Evolutionary conservation across 257 asterid genomes (phyloP).

Genomic region (Solanum pennellii): DNA sequence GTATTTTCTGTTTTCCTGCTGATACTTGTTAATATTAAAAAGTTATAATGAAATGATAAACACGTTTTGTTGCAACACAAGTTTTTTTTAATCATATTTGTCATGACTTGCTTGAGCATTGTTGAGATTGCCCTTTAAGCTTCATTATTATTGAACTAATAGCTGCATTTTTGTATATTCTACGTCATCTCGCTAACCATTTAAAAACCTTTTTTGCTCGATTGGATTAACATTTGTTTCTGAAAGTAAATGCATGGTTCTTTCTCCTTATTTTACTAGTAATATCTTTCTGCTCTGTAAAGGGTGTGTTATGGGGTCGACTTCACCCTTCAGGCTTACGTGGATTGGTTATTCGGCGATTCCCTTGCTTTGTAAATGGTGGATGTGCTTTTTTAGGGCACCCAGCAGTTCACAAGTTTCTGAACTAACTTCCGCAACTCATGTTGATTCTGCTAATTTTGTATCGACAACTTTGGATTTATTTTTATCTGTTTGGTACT

Average conservation of each 20-base stretch:
- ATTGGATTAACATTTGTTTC: background rate
- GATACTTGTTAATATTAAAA: background rate
- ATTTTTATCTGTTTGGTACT: background rate
- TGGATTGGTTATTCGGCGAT: background rate
- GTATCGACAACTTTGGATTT: background rate
- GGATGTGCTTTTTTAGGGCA: background rate
- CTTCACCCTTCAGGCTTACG: background rate
- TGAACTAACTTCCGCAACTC: background rate
- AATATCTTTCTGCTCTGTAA: background rate
- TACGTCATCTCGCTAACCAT: background rate
- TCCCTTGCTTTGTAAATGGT: background rate
- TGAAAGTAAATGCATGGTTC: background rate
- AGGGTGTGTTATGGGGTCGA: background rate
- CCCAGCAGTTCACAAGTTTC: background rate
- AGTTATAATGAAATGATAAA: background rate
- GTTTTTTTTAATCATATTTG: background rate
- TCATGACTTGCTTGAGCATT: background rate
- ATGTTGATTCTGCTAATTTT: background rate
- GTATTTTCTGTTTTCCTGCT: background rate
- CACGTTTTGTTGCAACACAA: background rate
- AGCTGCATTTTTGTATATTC: background rate
- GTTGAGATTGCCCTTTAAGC: background rate
- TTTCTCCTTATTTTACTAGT: background rate
- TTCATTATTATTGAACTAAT: background rate
- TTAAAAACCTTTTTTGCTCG: background rate